Evolutionary conservation across 805 yeast species (phyloP), one percentile per base, ranked within the genome.

Genomic region (Candida alai): DNA sequence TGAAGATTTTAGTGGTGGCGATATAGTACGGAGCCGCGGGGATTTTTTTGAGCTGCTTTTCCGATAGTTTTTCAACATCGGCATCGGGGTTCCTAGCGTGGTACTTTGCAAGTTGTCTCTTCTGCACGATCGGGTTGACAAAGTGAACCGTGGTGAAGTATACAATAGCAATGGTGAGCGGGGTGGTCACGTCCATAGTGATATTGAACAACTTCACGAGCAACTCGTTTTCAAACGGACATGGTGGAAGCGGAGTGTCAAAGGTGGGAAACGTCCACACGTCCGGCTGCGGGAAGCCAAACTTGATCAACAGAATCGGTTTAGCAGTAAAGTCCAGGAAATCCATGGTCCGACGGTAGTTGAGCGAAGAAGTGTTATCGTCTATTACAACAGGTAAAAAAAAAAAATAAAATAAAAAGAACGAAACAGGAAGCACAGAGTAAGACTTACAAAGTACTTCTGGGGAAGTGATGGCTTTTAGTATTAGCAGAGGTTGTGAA

Each of bases 81-180:
- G 18, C 34, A 32, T 24, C 59, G 54, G 17, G 21, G 15, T 35
- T 35, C 28, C 18, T 20, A 15, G 41, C 35, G 28, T 47, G 43
- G 37, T 56, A 65, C 33, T 56, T 48, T 5, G 35, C 39, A 30
- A 66, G 40, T 48, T 76, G 81, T 37, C 80, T 62, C 11, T 58
- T 59, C n/a, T 64, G 51, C 11, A 76, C 54, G 18, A 60, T 54
- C 8, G 65, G 68, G 55, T 81, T 81, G 40, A 68, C 49, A 20
- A 58, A 46, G 48, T 80, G 85, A 28, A 80, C 84, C 13, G 68
- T 52, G 6, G 69, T 56, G 42, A 82, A 82, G 52, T 80, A 80
- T 12, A 69, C 61, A 4, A 75, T 41, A 9, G 84, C 82, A 36
- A 80, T 68, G 11, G 74, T 58, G 41, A 80, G 45, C 3, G 85